These are phyloP conservation scores for Volvariella volvacea DNA, from an alignment of 1,284 basidiomycete species.

Conservation along the genomic window DNA sequence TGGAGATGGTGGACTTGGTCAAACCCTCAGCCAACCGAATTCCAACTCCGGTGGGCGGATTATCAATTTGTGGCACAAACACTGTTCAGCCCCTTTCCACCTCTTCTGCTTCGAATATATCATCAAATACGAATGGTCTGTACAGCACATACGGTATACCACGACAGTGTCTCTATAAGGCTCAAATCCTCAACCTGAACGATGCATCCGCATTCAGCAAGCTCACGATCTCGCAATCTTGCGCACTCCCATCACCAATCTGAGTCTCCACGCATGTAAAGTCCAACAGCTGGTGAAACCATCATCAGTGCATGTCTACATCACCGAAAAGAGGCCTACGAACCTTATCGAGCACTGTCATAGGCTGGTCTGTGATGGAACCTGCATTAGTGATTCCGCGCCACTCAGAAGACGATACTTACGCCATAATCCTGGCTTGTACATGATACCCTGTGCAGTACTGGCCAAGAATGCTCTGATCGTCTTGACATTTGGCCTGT, in stretches of 20 bases:
- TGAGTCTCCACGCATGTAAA: slow-evolving; percentile 83
- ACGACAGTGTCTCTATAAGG: no score
- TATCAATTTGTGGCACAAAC: slow-evolving; percentile 24
- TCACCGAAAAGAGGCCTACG: slow-evolving; percentile 11
- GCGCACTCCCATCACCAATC: slow-evolving; percentile 61
- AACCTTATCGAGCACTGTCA: slow-evolving; percentile 73
- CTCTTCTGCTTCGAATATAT: no score
- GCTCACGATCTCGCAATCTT: slow-evolving; percentile 68
- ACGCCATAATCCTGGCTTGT: slow-evolving; percentile 85
- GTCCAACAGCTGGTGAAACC: slow-evolving; percentile 55
- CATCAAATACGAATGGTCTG: no score
- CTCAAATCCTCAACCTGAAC: no score
- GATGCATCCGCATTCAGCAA: background rate
- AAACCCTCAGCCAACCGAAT: slow-evolving; percentile 3
- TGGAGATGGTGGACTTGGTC: slow-evolving; percentile 9
- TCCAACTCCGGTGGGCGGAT: slow-evolving; percentile 31
- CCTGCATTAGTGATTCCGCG: slow-evolving; percentile 5
- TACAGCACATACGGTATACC: no score
- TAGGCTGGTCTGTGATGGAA: slow-evolving; percentile 64
- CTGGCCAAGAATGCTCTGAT: slow-evolving; percentile 78
- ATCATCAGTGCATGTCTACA: slow-evolving; percentile 8
- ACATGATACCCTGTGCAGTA: slow-evolving; percentile 78
- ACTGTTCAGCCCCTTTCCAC: slow-evolving; percentile 1
- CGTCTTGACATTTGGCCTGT: slow-evolving; percentile 68
- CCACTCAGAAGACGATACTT: slow-evolving; percentile 27